Percentiles rank a stretch among this genome's conserved stretches.
phyloP scores from a whole-genome alignment of 192 early-diverging fungal genomes.

The Rhizophlyctis rosea region DNA sequence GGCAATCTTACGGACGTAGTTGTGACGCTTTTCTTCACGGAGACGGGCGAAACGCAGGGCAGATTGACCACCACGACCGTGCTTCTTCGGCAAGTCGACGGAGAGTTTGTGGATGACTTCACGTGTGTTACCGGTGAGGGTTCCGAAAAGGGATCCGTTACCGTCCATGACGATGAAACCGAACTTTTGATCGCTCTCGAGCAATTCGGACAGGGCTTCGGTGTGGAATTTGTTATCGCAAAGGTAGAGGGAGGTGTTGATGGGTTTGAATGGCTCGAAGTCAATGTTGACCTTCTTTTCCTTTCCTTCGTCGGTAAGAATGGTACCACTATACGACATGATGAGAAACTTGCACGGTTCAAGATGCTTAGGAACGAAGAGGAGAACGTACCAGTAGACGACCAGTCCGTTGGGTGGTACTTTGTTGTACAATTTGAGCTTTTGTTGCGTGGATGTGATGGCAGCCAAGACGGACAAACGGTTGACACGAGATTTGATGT shows the following conservation, averaged over 20 bases:
- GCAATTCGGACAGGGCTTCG: conserved; percentile 83
- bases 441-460: conserved; percentile 96
- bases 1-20: conserved; percentile 98
- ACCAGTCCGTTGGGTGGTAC: conserved; percentile 95
- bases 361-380: not conserved
- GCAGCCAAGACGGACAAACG: conserved; percentile 93
- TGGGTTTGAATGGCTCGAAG: conserved; percentile 98
- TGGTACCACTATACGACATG: conserved; percentile 78
- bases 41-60: conserved; percentile 99
- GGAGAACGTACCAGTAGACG: conserved; percentile 51
- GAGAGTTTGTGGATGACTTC: conserved; percentile 90
- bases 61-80: conserved; percentile 99
- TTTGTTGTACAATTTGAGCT: conserved; percentile 90
- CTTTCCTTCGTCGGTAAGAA: conserved; percentile 97
- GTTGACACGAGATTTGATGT: conserved; percentile 99
- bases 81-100: conserved; percentile 99
- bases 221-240: conserved; percentile 99
- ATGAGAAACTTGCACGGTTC: not conserved
- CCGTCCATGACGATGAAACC: conserved; percentile 99
- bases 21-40: conserved; percentile 97
- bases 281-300: conserved; percentile 99
- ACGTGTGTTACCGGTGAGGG: conserved; percentile 89
- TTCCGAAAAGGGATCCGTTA: conserved; percentile 93
- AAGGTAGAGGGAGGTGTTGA: conserved; percentile 97
- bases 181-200: conserved; percentile 93